Base-by-base conservation (phyloP, 2,329 filamentous ascomycete species). In the Allantophomopsis cytisporea region DNA sequence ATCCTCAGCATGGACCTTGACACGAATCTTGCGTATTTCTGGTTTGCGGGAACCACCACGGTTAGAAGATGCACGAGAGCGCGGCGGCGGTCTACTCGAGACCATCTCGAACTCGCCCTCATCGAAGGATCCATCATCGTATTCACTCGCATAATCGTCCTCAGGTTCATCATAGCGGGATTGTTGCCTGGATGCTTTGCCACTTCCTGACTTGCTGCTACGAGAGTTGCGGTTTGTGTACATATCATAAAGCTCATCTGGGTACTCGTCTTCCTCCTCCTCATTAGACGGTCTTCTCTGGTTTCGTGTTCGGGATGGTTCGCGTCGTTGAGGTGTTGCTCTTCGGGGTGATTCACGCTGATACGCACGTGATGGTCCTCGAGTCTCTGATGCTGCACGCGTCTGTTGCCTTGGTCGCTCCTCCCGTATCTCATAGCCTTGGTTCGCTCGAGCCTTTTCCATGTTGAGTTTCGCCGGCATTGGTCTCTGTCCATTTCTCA, bases 1-100 rank as follows among this genome's bases (percentile, higher is more conserved):
- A 54, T 98, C 91, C 35, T 86, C 83, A 3, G 71, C 78, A 55
- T 96, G 88, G 2, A 94, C 87, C 65, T 98, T 98, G 57, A 95
- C 78, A 31, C 88, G 76, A 47, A 96, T 78, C 60, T 88, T 81
- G 45, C 74, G 75, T 41, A 91, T 67, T 6, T 85, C 81, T 1
- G 76, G 73, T 41, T 73, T 60, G 46, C 75, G 66, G 7, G 75
- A 77, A 17, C 65, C 62, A n/a, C 67, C 68, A 32, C 73, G 65
- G 0, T 61, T 62, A 17, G 44, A 38, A 7, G 54, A 53, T 47
- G 55, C 40, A 46, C 67, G 62, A 7, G 69, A 63, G 17, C 54
- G 45, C 14, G 60, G 54, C 36, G 64, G 60, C 53, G 71, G 57
- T 51, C 69, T 64, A 37, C 65, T 68, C 7, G 71, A 75, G 28